Conservation (phyloP, 2,329 filamentous ascomycete species). For the Thermothelomyces thermophilus region DNA sequence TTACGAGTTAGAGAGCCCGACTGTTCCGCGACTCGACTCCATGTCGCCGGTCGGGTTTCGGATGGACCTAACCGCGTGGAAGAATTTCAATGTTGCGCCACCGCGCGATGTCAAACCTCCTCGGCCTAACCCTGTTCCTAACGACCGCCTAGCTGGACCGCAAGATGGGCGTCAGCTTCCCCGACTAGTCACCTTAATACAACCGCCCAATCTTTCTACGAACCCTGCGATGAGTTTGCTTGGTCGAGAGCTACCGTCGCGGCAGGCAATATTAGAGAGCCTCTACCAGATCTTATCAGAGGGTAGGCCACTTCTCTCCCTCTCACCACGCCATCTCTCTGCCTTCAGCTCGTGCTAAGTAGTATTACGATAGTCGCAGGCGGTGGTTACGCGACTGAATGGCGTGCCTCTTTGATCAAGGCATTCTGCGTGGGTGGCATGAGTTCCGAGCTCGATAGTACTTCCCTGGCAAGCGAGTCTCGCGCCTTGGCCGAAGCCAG, state of each 20-base stretch:
- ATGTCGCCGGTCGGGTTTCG: conserved; percentile 13
- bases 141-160: not conserved
- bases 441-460: not conserved
- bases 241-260: conserved; percentile 2
- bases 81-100: conserved; percentile 5
- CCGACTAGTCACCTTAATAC: not conserved
- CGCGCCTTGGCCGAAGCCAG: conserved; percentile 11
- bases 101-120: not conserved
- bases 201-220: not conserved
- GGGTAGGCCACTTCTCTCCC: not conserved
- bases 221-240: not conserved
- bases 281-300: conserved; percentile 4
- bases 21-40: not conserved
- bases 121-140: not conserved
- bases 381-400: not conserved
- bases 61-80: conserved; percentile 14
- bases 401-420: conserved; percentile 5
- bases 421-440: conserved; percentile 10
- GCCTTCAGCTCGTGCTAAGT: too few relatives aligned
- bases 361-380: not conserved
- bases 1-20: conserved; percentile 15
- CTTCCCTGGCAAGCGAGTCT: not conserved
- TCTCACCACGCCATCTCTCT: too few relatives aligned
- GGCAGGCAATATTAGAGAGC: conserved; percentile 12
- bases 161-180: not conserved